These are phyloP conservation scores for Cystoisospora suis DNA, from an alignment of 169 alveolate genomes.

Conservation along the genomic window DNA sequence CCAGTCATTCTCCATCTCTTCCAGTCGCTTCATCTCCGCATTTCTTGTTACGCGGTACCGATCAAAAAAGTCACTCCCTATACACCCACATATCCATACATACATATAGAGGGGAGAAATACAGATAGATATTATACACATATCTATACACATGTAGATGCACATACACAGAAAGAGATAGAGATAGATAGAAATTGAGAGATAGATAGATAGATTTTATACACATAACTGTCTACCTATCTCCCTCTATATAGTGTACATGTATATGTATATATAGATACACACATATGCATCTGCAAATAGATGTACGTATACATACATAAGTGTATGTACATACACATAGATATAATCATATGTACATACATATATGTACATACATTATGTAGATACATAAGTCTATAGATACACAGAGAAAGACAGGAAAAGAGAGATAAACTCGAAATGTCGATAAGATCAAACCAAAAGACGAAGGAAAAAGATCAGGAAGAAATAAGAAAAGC, in stretches of 20 bases:
- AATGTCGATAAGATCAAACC: too few species aligned
- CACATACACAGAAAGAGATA: too few species aligned
- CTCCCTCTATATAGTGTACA: too few species aligned
- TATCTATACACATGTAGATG: not conserved
- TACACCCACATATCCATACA: not conserved
- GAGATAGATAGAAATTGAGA: too few species aligned
- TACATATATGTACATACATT: not conserved
- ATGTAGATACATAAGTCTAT: not conserved
- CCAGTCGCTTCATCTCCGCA: constrained; percentile 37
- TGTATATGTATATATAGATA: not conserved
- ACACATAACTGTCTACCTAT: too few species aligned
- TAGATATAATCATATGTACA: not conserved
- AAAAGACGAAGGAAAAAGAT: too few species aligned
- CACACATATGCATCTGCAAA: not conserved
- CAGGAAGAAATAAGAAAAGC: too few species aligned
- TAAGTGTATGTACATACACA: not conserved
- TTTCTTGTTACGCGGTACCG: constrained; percentile 11
- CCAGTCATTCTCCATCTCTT: constrained; percentile 28
- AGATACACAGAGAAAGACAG: not conserved
- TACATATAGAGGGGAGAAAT: not conserved
- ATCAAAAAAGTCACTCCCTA: constrained; percentile 54
- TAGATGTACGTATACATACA: not conserved
- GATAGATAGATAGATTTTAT: too few species aligned
- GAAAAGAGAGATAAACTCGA: not conserved
- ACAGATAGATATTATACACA: not conserved